These are phyloP conservation scores for Parachlorella kessleri DNA, from an alignment of 139 green algal species.

Conservation along the genomic window DNA sequence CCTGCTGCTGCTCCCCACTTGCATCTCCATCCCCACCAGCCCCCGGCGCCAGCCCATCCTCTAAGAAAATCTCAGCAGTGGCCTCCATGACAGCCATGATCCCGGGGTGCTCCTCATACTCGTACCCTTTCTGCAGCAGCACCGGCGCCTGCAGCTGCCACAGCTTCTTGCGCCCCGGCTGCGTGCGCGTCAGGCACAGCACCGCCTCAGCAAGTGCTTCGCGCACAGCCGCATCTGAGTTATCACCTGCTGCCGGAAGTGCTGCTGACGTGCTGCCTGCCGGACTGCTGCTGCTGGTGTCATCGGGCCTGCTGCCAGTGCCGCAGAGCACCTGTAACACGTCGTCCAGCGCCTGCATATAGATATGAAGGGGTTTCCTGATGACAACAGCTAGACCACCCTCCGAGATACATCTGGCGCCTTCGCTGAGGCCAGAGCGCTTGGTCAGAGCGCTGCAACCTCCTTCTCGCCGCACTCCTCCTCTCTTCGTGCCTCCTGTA, in stretches of 20 bases:
- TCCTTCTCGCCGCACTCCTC: too few relatives aligned
- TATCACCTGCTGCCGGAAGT: not conserved
- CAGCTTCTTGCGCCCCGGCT: slow-evolving; percentile 55
- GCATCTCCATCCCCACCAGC: not conserved
- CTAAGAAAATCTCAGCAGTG: slow-evolving; percentile 55
- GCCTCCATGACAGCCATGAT: slow-evolving; percentile 71
- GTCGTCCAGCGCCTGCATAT: slow-evolving; percentile 30
- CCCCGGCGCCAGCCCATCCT: slow-evolving; percentile 29
- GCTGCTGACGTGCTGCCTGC: too few relatives aligned
- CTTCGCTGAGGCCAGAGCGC: too few relatives aligned
- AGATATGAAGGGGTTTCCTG: too few relatives aligned
- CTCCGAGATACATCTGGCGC: too few relatives aligned
- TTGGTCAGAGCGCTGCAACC: too few relatives aligned
- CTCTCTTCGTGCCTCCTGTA: too few relatives aligned
- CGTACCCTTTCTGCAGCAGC: slow-evolving; percentile 71
- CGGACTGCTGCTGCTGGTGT: too few relatives aligned
- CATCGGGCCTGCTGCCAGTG: too few relatives aligned
- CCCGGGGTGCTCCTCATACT: slow-evolving; percentile 58
- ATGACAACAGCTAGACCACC: too few relatives aligned
- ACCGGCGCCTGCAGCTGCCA: slow-evolving; percentile 66
- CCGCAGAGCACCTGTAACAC: slow-evolving; percentile 52
- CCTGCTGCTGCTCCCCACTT: not conserved
- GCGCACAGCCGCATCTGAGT: slow-evolving; percentile 45
- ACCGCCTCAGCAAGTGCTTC: slow-evolving; percentile 67
- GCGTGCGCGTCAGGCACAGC: slow-evolving; percentile 51